Evolutionary conservation across 2,329 filamentous ascomycete species (phyloP).

Genomic region (Sporothrix pallida): DNA sequence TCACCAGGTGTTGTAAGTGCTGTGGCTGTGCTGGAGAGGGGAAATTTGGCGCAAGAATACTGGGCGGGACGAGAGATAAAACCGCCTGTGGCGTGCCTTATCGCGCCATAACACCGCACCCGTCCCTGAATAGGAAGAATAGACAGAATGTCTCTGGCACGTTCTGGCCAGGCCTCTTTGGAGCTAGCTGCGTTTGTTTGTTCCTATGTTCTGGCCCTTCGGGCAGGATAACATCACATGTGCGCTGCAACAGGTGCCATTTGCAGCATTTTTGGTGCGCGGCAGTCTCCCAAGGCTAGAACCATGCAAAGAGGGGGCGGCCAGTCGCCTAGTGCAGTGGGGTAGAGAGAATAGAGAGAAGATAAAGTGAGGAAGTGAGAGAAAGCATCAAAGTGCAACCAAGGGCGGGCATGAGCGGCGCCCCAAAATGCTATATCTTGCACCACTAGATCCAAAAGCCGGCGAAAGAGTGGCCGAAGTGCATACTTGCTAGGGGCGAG

Average conservation of each 20-base stretch:
- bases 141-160: neutral
- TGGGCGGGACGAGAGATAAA: neutral
- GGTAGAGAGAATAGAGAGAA: neutral
- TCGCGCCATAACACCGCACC: neutral
- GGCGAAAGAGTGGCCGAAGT: neutral
- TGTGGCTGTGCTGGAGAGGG: conserved; percentile 33
- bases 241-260: neutral
- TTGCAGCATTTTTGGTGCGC: neutral
- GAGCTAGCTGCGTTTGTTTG: neutral
- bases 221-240: neutral
- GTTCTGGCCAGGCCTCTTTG: neutral
- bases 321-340: conserved; percentile 28
- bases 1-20: conserved; percentile 22
- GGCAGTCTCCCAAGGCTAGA: conserved; percentile 16
- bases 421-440: neutral
- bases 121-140: neutral
- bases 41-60: neutral
- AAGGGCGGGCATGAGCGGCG: neutral
- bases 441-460: conserved; percentile 17
- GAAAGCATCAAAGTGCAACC: neutral
- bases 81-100: neutral
- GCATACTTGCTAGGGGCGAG: neutral
- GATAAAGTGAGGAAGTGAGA: neutral
- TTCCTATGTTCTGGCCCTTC: neutral
- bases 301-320: neutral